Percentiles rank a stretch among this genome's conserved stretches.
Conservation (phyloP, 257 asterid genomes). For the Mentha longifolia region DNA sequence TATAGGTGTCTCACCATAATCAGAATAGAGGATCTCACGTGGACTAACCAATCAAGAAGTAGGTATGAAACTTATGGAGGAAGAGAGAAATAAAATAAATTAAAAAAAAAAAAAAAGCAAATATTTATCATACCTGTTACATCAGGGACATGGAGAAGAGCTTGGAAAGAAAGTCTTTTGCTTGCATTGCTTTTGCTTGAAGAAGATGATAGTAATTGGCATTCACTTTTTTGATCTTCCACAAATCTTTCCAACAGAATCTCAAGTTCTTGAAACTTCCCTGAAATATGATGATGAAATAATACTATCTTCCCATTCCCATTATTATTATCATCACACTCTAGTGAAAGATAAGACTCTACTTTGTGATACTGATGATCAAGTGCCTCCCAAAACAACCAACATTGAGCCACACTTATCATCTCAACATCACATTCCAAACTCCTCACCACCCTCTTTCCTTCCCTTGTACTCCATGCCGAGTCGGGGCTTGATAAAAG, state of each 20-base stretch:
- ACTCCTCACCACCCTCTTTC: constrained; percentile 45
- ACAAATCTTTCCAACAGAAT: constrained; percentile 56
- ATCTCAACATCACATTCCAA: constrained; percentile 64
- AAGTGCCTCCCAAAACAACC: constrained; percentile 72
- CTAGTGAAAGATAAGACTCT: constrained; percentile 36
- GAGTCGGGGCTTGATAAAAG: not conserved
- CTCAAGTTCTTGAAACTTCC: constrained; percentile 49
- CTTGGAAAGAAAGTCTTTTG: constrained; percentile 44
- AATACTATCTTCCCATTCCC: constrained; percentile 25
- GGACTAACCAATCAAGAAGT: not conserved
- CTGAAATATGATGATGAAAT: constrained; percentile 35
- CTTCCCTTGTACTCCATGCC: constrained; percentile 33
- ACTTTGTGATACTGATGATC: constrained; percentile 53
- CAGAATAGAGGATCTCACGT: no score
- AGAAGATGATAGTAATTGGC: constrained; percentile 32
- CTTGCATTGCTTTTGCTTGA: constrained; percentile 39
- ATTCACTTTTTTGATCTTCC: constrained; percentile 47
- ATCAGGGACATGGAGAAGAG: constrained; percentile 60
- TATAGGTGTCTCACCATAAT: no score
- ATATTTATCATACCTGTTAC: constrained; percentile 46
- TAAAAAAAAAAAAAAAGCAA: not conserved
- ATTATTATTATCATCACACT: not conserved
- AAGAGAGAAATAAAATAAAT: not conserved
- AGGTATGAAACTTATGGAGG: not conserved
- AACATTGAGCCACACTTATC: constrained; percentile 59